phyloP scores from a whole-genome alignment of 306 rosid species.

The Cucurbita argyrosperma region DNA sequence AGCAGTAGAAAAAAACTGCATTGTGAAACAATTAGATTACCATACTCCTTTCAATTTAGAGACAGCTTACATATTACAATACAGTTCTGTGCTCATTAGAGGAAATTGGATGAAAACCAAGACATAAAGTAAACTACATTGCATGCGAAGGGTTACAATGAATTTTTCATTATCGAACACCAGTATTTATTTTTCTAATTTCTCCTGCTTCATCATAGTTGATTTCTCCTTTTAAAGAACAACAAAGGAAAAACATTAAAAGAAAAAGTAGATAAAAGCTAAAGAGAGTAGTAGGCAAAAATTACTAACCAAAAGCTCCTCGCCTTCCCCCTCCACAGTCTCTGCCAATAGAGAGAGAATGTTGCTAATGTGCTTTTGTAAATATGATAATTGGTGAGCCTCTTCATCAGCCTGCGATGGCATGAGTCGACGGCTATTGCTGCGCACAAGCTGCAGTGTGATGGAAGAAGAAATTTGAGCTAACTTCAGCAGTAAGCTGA shows the following conservation, averaged over 20 bases:
- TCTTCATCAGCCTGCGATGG: conserved; percentile 90
- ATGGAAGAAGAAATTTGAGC: not conserved
- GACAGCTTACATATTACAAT: not conserved
- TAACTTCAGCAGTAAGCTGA: not conserved
- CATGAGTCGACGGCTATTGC: conserved; percentile 75
- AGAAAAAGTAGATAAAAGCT: not conserved
- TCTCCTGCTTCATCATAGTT: not conserved
- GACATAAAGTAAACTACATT: not conserved
- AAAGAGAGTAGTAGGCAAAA: not conserved
- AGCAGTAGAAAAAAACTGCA: not conserved
- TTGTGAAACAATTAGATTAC: not conserved
- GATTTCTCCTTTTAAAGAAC: not conserved
- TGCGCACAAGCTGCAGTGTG: conserved; percentile 78
- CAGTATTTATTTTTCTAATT: not conserved
- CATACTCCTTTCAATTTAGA: not conserved
- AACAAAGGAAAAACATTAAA: not conserved
- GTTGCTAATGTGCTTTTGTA: conserved; percentile 73
- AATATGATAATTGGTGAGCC: conserved; percentile 79
- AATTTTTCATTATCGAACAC: not conserved
- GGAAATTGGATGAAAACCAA: not conserved
- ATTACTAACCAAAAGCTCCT: conserved; percentile 67
- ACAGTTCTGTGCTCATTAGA: not conserved
- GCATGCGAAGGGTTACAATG: not conserved
- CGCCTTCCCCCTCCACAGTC: conserved; percentile 64
- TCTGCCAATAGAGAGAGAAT: conserved; percentile 71